Conservation (phyloP, 2,329 filamentous ascomycete species). For the Mycosphaerella sp. region DNA sequence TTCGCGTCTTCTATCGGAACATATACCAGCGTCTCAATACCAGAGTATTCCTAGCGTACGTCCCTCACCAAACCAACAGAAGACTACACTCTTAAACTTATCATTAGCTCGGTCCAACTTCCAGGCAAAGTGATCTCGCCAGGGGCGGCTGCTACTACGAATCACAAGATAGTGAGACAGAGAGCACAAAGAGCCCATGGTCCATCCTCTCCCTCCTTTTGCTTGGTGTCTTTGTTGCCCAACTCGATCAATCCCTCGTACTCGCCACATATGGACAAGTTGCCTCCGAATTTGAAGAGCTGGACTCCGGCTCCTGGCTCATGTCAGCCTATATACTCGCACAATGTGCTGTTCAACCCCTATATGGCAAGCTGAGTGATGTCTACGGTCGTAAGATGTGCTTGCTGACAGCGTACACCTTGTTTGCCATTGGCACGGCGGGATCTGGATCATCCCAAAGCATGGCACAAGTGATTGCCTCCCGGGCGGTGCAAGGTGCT, state of each 20-base stretch:
- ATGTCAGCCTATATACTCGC: constrained; percentile 42
- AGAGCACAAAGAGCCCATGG: too few species aligned
- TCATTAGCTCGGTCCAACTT: too few species aligned
- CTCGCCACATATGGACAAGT: constrained; percentile 58
- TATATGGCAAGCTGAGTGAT: constrained; percentile 43
- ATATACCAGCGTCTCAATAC: too few species aligned
- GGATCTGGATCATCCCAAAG: constrained; percentile 35
- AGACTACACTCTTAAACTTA: too few species aligned
- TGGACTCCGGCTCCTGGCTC: constrained; percentile 41
- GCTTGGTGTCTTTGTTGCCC: constrained; percentile 58
- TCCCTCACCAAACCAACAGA: too few species aligned
- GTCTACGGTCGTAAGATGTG: constrained; percentile 41
- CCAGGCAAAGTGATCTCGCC: too few species aligned
- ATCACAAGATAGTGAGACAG: too few species aligned
- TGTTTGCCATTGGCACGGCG: constrained; percentile 40
- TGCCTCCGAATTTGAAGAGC: constrained; percentile 41
- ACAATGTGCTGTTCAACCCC: constrained; percentile 37
- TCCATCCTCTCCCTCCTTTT: constrained; percentile 29
- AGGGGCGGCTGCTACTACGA: too few species aligned
- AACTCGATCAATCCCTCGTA: constrained; percentile 58
- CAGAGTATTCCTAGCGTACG: too few species aligned
- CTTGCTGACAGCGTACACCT: constrained; percentile 36
- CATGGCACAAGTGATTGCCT: constrained; percentile 38
- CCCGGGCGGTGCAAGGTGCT: constrained; percentile 38
- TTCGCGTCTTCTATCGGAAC: too few species aligned